Percentiles rank a stretch among this genome's conserved stretches.
Conservation (phyloP, 352 stramenopile genomes). For the Thraustotheca clavata region DNA sequence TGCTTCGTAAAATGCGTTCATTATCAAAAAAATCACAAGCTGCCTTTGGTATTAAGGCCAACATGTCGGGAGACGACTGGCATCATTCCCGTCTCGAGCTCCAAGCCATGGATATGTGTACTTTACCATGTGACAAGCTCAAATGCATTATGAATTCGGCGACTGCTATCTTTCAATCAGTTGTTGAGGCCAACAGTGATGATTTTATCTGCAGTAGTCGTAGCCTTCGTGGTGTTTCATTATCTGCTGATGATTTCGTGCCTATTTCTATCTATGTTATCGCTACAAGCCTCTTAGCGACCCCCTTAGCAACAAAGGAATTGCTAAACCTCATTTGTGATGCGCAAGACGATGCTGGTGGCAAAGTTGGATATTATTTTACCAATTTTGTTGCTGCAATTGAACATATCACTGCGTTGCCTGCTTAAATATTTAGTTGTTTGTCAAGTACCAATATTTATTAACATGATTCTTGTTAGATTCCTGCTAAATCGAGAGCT, state of each 20-base stretch:
- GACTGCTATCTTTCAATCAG: conserved; percentile 38
- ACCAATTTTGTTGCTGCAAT: conserved; percentile 62
- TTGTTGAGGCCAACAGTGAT: conserved; percentile 13
- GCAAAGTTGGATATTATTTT: conserved; percentile 65
- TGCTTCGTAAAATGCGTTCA: conserved; percentile 47
- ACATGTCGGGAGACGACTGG: conserved; percentile 47
- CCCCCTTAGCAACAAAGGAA: conserved; percentile 42
- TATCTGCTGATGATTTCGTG: conserved; percentile 62
- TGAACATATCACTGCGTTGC: conserved; percentile 37
- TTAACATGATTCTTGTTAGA: no score
- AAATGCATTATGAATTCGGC: conserved; percentile 56
- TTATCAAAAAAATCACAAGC: conserved; percentile 42
- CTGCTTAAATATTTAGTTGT: conserved; percentile 12
- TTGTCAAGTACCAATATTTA: no score
- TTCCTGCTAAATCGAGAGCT: conserved; percentile 8
- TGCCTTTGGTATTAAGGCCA: conserved; percentile 44
- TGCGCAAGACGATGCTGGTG: conserved; percentile 38
- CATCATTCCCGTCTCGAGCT: conserved; percentile 46
- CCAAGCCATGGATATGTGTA: conserved; percentile 41
- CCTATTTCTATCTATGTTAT: conserved; percentile 50
- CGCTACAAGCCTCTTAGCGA: conserved; percentile 39
- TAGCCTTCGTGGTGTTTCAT: conserved; percentile 31
- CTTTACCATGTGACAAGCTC: conserved; percentile 58
- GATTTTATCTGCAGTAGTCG: conserved; percentile 22
- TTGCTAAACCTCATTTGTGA: conserved; percentile 49